Conservation (phyloP, 345 rosid genomes). For the Hibiscus mutabilis region DNA sequence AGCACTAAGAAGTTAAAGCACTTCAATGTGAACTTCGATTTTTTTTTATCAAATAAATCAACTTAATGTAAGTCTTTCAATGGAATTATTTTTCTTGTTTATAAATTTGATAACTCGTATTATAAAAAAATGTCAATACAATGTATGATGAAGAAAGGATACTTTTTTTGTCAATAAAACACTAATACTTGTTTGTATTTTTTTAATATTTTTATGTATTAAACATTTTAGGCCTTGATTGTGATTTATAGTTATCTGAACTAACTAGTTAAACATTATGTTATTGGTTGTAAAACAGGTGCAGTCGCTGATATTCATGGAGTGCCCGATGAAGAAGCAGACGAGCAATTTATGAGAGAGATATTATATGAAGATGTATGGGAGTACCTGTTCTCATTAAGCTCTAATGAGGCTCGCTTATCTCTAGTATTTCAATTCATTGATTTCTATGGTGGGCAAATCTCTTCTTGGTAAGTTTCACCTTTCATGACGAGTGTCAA, state of each 20-base stretch:
- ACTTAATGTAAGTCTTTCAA: background rate
- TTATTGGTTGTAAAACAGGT: conserved; percentile 29
- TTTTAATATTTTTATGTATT: background rate
- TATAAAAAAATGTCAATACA: background rate
- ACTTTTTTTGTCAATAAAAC: background rate
- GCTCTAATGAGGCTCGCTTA: conserved; percentile 63
- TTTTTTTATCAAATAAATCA: background rate
- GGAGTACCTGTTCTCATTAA: conserved; percentile 67
- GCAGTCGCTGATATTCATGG: conserved; percentile 32
- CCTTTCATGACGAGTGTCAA: background rate
- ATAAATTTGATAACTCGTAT: background rate
- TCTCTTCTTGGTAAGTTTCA: conserved; percentile 47
- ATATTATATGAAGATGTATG: conserved; percentile 75
- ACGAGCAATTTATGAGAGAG: conserved; percentile 59
- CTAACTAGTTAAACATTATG: background rate
- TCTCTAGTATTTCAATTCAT: conserved; percentile 67
- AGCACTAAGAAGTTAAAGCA: background rate
- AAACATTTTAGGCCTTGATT: background rate
- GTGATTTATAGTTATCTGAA: background rate
- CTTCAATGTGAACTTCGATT: background rate
- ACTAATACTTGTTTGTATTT: background rate
- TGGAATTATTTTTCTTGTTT: background rate
- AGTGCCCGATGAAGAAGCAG: conserved; percentile 42
- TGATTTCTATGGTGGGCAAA: conserved; percentile 77
- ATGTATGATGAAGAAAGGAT: background rate